A percentile compares a stretch with the other conserved stretches of the same genome.
phyloP scores from a whole-genome alignment of 2,329 filamentous ascomycete genomes.

The Cercospora sesami region DNA sequence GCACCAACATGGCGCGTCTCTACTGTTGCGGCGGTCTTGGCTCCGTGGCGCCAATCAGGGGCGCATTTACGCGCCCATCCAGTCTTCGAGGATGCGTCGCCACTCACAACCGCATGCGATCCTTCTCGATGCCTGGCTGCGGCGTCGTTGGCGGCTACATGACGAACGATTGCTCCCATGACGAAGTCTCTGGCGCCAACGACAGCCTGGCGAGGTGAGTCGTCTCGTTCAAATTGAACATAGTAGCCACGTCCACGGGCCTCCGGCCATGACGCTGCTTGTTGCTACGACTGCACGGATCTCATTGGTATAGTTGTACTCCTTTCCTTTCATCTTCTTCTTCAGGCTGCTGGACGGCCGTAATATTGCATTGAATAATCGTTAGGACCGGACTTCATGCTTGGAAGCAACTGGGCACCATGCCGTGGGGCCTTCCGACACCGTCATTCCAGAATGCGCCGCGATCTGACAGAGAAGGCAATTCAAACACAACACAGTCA shows the following conservation, averaged over 20 bases:
- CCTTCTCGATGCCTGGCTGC: slow-evolving; percentile 9
- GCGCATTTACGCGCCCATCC: slow-evolving; percentile 12
- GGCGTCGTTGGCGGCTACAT: slow-evolving; percentile 24
- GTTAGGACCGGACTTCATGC: not conserved
- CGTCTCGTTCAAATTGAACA: slow-evolving; percentile 1
- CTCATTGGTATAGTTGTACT: slow-evolving; percentile 21
- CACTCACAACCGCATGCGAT: slow-evolving; percentile 16
- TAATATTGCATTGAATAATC: not conserved
- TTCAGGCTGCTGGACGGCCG: slow-evolving; percentile 34
- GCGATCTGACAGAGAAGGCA: slow-evolving; percentile 7
- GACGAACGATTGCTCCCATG: slow-evolving; percentile 19
- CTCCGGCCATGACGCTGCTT: not conserved
- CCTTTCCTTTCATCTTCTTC: slow-evolving; percentile 5
- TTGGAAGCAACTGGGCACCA: slow-evolving; percentile 7
- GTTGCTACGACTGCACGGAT: slow-evolving; percentile 26
- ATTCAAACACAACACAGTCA: slow-evolving; percentile 11
- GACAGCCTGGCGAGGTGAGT: not conserved
- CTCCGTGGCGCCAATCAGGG: slow-evolving; percentile 10
- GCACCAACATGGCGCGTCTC: not conserved
- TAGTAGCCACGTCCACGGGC: not conserved
- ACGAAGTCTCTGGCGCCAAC: slow-evolving; percentile 23
- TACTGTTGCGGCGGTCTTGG: slow-evolving; percentile 6
- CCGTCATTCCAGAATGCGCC: not conserved
- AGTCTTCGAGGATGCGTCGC: not conserved
- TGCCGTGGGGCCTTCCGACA: slow-evolving; percentile 17